Evolutionary conservation across 2,329 filamentous ascomycete species (phyloP).

Genomic region (Cytospora mali): DNA sequence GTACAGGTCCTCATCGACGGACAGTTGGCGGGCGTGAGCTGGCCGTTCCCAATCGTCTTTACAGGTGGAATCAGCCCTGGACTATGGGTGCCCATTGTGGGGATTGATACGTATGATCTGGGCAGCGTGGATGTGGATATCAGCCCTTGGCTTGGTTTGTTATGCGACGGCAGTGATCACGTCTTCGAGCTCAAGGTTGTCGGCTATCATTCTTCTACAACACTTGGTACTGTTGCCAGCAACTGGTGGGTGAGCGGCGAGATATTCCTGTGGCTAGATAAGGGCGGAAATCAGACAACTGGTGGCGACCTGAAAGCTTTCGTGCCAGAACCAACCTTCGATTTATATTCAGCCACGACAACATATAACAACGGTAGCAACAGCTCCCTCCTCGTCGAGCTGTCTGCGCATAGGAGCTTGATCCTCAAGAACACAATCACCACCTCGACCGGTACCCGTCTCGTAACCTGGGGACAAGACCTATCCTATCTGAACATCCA

Average conservation of each 20-base stretch:
- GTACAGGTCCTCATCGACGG: slow-evolving; percentile 76
- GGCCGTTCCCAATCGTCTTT: slow-evolving; percentile 82
- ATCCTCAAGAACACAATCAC: slow-evolving; percentile 53
- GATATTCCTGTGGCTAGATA: slow-evolving; percentile 73
- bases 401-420: slow-evolving; percentile 56
- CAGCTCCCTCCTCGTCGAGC: slow-evolving; percentile 51
- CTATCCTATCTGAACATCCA: slow-evolving; percentile 57
- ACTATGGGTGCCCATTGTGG: slow-evolving; percentile 77
- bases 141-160: slow-evolving; percentile 70
- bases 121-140: slow-evolving; percentile 81
- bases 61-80: slow-evolving; percentile 77
- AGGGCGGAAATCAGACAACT: slow-evolving; percentile 50
- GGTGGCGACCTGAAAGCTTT: slow-evolving; percentile 46
- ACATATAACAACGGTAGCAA: slow-evolving; percentile 55
- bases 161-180: slow-evolving; percentile 67
- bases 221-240: slow-evolving; percentile 59
- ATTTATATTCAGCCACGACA: slow-evolving; percentile 49
- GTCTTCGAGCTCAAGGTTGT: slow-evolving; percentile 68
- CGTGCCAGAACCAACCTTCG: slow-evolving; percentile 46
- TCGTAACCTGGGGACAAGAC: slow-evolving; percentile 58
- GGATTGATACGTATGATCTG: slow-evolving; percentile 77
- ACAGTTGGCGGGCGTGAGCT: slow-evolving; percentile 72
- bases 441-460: slow-evolving; percentile 42
- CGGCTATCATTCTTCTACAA: slow-evolving; percentile 46
- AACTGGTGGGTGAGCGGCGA: slow-evolving; percentile 79